Percentiles rank a stretch among this genome's conserved stretches.
These are phyloP conservation scores for Phytophthora idaei DNA, from an alignment of 352 stramenopile genomes.

Conservation along the genomic window DNA sequence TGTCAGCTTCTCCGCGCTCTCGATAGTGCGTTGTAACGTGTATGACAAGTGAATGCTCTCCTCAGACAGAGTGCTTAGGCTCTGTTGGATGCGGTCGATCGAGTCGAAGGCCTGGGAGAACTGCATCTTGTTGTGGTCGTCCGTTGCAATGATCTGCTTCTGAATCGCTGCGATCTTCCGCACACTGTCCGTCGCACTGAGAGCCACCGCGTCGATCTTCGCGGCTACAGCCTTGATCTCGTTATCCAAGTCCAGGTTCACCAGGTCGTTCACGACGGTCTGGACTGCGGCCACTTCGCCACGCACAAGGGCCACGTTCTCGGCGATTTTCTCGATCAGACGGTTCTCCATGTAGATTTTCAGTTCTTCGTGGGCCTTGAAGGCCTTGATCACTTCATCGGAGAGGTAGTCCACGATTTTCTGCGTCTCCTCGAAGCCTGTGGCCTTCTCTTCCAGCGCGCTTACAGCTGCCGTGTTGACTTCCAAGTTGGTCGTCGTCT, in stretches of 20 bases:
- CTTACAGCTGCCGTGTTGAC: conserved; percentile 43
- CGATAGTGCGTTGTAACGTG: conserved; percentile 64
- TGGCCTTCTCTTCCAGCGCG: conserved; percentile 59
- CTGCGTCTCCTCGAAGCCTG: conserved; percentile 67
- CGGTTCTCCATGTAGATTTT: conserved; percentile 59
- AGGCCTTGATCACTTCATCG: conserved; percentile 47
- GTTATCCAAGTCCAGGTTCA: conserved; percentile 62
- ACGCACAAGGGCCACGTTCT: conserved; percentile 55
- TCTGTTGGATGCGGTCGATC: conserved; percentile 63
- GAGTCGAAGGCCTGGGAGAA: conserved; percentile 73
- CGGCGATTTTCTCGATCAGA: conserved; percentile 58
- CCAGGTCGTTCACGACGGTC: conserved; percentile 50
- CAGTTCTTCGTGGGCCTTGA: conserved; percentile 45
- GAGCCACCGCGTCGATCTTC: conserved; percentile 63
- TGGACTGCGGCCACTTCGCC: conserved; percentile 60
- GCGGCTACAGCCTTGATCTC: conserved; percentile 57
- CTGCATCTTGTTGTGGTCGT: conserved; percentile 67
- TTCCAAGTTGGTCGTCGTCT: conserved; percentile 60
- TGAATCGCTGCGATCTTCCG: conserved; percentile 62
- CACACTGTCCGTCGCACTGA: conserved; percentile 57
- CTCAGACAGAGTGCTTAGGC: conserved; percentile 72
- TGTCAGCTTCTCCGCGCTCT: conserved; percentile 51
- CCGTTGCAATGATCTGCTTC: conserved; percentile 55
- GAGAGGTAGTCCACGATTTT: conserved; percentile 44
- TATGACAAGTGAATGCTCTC: conserved; percentile 75